phyloP scores from a whole-genome alignment of 202 grass and related monocot species.

The Bolboschoenoplectus hybrid region DNA sequence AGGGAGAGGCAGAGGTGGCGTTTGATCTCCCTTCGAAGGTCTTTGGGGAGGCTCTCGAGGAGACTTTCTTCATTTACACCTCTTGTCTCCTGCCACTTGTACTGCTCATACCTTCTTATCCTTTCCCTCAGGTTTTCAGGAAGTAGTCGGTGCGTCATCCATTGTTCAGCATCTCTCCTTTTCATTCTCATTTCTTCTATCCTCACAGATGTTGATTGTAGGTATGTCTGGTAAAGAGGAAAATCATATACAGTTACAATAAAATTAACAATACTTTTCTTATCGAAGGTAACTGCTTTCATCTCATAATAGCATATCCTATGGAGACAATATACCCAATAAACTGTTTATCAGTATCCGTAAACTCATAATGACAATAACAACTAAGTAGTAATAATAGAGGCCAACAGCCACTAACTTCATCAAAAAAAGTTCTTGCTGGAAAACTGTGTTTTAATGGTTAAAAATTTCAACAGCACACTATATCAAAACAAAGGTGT shows the following conservation, averaged over 20 bases:
- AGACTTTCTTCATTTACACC: conserved; percentile 87
- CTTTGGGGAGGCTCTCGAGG: conserved; percentile 89
- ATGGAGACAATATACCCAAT: neutral
- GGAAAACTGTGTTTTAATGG: neutral
- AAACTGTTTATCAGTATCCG: neutral
- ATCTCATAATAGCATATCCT: neutral
- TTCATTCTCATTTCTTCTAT: conserved; percentile 96
- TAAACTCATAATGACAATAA: neutral
- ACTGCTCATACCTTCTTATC: conserved; percentile 83
- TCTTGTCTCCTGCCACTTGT: conserved; percentile 98
- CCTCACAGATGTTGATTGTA: conserved; percentile 76
- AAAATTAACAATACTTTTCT: neutral
- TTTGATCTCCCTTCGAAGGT: conserved; percentile 89
- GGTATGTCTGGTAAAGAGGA: conserved; percentile 66
- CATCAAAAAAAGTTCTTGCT: neutral
- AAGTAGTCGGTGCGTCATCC: conserved; percentile 84
- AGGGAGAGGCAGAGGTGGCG: conserved; percentile 83
- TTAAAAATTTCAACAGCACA: neutral
- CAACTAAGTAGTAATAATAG: neutral
- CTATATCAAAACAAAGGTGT: neutral
- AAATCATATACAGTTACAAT: conserved; percentile 7
- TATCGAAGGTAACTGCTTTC: conserved; percentile 10
- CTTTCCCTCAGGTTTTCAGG: conserved; percentile 83
- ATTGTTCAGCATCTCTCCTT: conserved; percentile 83
- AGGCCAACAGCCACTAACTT: neutral